phyloP scores from a whole-genome alignment of 768 basidiomycete species.

The Gelatoporia subvermispora region DNA sequence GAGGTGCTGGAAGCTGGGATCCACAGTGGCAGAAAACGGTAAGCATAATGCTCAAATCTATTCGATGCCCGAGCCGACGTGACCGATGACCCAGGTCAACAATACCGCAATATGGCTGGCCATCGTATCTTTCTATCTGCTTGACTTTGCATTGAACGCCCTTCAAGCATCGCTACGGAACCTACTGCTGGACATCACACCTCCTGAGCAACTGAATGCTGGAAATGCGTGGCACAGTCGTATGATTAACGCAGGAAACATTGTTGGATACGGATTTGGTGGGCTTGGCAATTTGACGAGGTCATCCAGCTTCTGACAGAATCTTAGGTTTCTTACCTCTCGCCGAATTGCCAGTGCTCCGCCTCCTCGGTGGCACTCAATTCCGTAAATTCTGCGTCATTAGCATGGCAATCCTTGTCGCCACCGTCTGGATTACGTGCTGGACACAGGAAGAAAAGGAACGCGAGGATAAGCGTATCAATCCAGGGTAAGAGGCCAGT shows the following conservation, averaged over 20 bases:
- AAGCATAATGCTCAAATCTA: constrained; percentile 16
- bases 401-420: constrained; percentile 70
- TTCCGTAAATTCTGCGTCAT: constrained; percentile 95
- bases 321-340: constrained; percentile 82
- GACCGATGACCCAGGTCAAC: constrained; percentile 40
- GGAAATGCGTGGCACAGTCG: constrained; percentile 98
- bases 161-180: constrained; percentile 90
- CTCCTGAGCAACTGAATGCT: constrained; percentile 83
- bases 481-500: constrained; percentile 21
- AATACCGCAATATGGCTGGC: constrained; percentile 80
- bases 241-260: constrained; percentile 96
- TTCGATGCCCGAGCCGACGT: too few relatives aligned
- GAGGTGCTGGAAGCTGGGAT: constrained; percentile 85
- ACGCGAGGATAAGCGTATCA: constrained; percentile 39
- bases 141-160: constrained; percentile 98
- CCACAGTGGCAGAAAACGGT: constrained; percentile 63
- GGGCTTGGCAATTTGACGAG: constrained; percentile 4
- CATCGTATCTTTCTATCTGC: constrained; percentile 83
- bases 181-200: constrained; percentile 87
- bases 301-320: constrained; percentile 8
- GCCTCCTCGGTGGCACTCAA: constrained; percentile 82
- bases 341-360: constrained; percentile 67
- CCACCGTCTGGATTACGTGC: constrained; percentile 87
- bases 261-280: constrained; percentile 92
- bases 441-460: constrained; percentile 78